These are phyloP conservation scores for Macrolepiota albuminosa DNA, from an alignment of 768 basidiomycete genomes.

Conservation along the genomic window DNA sequence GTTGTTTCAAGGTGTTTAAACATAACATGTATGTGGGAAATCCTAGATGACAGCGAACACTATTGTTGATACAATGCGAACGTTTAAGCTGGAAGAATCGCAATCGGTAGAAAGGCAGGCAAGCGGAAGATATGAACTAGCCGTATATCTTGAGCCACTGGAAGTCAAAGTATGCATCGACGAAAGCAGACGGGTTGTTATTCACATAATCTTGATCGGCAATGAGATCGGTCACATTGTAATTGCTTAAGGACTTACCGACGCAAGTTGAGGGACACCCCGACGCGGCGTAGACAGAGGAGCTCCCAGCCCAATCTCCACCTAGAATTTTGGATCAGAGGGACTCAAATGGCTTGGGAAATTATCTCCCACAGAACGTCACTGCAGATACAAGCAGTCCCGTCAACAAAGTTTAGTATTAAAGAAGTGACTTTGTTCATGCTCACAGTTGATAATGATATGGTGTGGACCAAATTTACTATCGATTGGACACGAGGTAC, in stretches of 20 bases:
- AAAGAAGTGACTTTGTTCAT: neutral
- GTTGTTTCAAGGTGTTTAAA: neutral
- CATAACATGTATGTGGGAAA: neutral
- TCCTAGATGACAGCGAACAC: neutral
- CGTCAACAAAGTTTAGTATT: neutral
- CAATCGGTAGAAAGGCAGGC: neutral
- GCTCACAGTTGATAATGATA: slow-evolving; percentile 58
- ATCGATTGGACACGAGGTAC: slow-evolving; percentile 50
- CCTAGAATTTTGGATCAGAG: slow-evolving; percentile 26
- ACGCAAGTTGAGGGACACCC: slow-evolving; percentile 56
- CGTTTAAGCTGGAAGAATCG: neutral
- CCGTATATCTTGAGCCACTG: slow-evolving; percentile 47
- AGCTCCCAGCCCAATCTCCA: slow-evolving; percentile 53
- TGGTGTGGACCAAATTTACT: slow-evolving; percentile 52
- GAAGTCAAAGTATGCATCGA: slow-evolving; percentile 69
- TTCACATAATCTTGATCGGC: slow-evolving; percentile 48
- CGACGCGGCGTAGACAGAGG: slow-evolving; percentile 32
- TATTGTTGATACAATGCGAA: neutral
- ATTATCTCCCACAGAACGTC: slow-evolving; percentile 50
- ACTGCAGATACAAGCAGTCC: slow-evolving; percentile 24
- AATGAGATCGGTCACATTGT: neutral
- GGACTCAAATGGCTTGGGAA: neutral
- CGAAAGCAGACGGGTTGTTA: slow-evolving; percentile 63
- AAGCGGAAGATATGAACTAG: neutral
- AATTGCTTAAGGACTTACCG: slow-evolving; percentile 31